Conservation (phyloP, 192 early-diverging fungal genomes). For the Spizellomyces punctatus region DNA sequence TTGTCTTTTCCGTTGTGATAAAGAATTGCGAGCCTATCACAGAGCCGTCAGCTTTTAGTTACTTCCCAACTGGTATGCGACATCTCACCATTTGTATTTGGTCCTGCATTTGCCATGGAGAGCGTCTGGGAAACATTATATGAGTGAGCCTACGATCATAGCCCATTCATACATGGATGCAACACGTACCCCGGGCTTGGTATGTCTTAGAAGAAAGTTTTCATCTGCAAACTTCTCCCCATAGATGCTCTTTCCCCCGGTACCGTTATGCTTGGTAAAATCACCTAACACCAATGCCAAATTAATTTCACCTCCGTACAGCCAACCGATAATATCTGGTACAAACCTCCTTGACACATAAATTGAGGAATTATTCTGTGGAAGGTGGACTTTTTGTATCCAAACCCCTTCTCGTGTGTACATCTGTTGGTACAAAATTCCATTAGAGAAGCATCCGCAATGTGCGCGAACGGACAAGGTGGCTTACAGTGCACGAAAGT, state of each 20-base stretch:
- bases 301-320: slow-evolving; percentile 41
- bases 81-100: slow-evolving; percentile 74
- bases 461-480: background rate
- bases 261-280: slow-evolving; percentile 81
- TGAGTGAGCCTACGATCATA: background rate
- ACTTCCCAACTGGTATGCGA: slow-evolving; percentile 9
- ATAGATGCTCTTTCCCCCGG: slow-evolving; percentile 89
- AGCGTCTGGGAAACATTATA: slow-evolving; percentile 47
- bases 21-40: slow-evolving; percentile 78
- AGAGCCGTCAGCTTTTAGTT: slow-evolving; percentile 49
- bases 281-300: slow-evolving; percentile 63
- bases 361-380: slow-evolving; percentile 82
- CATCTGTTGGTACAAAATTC: slow-evolving; percentile 37
- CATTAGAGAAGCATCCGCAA: background rate
- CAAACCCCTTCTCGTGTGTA: slow-evolving; percentile 87
- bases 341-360: slow-evolving; percentile 42
- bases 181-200: slow-evolving; percentile 47
- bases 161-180: background rate
- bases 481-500: slow-evolving; percentile 86
- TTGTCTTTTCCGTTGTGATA: slow-evolving; percentile 77
- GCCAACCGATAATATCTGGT: slow-evolving; percentile 43
- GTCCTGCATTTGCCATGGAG: slow-evolving; percentile 92
- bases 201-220: slow-evolving; percentile 61
- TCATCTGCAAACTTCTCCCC: slow-evolving; percentile 76
- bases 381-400: slow-evolving; percentile 76